Percentiles rank a stretch among this genome's conserved stretches.
Conservation (phyloP, 2,329 filamentous ascomycete species). For the Paraphoma sp. region DNA sequence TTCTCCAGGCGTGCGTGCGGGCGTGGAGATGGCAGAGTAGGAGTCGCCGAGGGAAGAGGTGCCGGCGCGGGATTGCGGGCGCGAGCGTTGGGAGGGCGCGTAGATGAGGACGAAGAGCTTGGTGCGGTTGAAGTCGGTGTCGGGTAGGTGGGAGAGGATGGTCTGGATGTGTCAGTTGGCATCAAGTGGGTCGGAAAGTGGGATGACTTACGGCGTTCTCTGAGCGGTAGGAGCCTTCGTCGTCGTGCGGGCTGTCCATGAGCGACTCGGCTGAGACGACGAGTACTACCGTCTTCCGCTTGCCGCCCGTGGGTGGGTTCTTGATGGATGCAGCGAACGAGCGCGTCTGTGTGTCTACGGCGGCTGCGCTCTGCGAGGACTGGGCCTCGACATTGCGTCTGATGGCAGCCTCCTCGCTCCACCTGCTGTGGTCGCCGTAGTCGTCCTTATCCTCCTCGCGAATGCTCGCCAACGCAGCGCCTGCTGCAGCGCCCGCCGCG, state of each 20-base stretch:
- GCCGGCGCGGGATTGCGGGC: slow-evolving; percentile 48
- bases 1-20: slow-evolving; percentile 71
- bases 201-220: slow-evolving; percentile 78
- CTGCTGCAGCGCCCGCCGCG: slow-evolving; percentile 81
- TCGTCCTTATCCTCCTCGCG: slow-evolving; percentile 82
- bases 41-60: slow-evolving; percentile 76
- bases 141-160: slow-evolving; percentile 86
- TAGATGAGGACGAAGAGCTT: slow-evolving; percentile 92
- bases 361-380: slow-evolving; percentile 42
- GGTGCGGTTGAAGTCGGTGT: slow-evolving; percentile 73
- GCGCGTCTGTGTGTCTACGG: slow-evolving; percentile 40
- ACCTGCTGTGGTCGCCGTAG: slow-evolving; percentile 85
- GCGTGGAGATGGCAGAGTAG: slow-evolving; percentile 80
- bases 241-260: slow-evolving; percentile 61
- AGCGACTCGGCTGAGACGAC: slow-evolving; percentile 81
- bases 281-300: slow-evolving; percentile 78
- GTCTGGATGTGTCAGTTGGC: slow-evolving; percentile 49
- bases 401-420: slow-evolving; percentile 87
- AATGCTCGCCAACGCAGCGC: slow-evolving; percentile 82
- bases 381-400: slow-evolving; percentile 55
- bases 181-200: neutral
- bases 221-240: slow-evolving; percentile 64
- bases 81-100: slow-evolving; percentile 77
- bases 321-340: slow-evolving; percentile 40
- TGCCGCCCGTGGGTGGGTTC: slow-evolving; percentile 31